Percentiles rank a stretch among this genome's conserved stretches.
phyloP scores from a whole-genome alignment of 768 basidiomycete species.

The Mycena filopes region DNA sequence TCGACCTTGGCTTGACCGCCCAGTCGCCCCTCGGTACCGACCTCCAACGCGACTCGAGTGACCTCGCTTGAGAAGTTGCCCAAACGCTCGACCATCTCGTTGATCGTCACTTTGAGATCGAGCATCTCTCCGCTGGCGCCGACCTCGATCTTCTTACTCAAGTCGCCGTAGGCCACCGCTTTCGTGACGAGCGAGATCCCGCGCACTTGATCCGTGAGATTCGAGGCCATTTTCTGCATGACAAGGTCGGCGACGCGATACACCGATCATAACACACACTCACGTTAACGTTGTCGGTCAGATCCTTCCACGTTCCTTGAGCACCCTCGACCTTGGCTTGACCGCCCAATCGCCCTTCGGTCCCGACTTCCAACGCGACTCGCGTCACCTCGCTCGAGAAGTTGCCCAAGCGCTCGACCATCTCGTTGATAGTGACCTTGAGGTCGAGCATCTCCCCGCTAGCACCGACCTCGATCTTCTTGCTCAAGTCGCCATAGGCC shows the following conservation, averaged over 20 bases:
- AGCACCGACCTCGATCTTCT: slow-evolving; percentile 91
- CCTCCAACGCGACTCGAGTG: slow-evolving; percentile 25
- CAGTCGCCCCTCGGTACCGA: slow-evolving; percentile 25
- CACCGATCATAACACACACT: slow-evolving; percentile 59
- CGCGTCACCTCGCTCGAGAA: slow-evolving; percentile 72
- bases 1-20: slow-evolving; percentile 27
- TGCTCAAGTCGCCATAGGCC: slow-evolving; percentile 89
- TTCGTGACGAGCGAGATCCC: slow-evolving; percentile 69
- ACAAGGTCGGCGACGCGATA: slow-evolving; percentile 58
- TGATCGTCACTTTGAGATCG: slow-evolving; percentile 67
- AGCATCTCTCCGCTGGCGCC: slow-evolving; percentile 75
- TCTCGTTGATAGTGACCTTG: slow-evolving; percentile 83
- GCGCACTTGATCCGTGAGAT: slow-evolving; percentile 51
- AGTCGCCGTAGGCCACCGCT: slow-evolving; percentile 59
- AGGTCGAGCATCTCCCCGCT: slow-evolving; percentile 90
- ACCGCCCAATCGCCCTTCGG: slow-evolving; percentile 61
- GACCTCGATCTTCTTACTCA: slow-evolving; percentile 71
- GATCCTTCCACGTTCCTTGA: slow-evolving; percentile 73
- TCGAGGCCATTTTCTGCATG: slow-evolving; percentile 67
- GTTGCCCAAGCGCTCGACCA: slow-evolving; percentile 69
- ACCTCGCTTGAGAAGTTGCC: slow-evolving; percentile 28
- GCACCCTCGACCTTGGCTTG: slow-evolving; percentile 79
- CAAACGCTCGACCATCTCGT: slow-evolving; percentile 54
- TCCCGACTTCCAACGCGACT: slow-evolving; percentile 76
- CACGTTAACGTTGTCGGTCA: slow-evolving; percentile 70